Evolutionary conservation across 345 rosid genomes (phyloP), one percentile per base, ranked within the genome.

Genomic region (Linum lewisii): DNA sequence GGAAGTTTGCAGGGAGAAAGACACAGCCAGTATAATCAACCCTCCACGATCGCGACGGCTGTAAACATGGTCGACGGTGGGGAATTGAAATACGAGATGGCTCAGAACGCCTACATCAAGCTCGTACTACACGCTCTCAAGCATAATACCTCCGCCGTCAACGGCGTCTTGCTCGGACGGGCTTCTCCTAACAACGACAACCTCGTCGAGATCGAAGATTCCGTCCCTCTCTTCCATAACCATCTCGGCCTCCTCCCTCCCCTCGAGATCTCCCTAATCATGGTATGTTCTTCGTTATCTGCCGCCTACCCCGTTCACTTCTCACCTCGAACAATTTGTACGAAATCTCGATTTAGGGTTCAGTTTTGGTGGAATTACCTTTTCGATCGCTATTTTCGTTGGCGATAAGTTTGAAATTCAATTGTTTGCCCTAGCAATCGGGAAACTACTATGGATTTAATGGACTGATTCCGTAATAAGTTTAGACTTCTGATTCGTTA

Each of bases 211-310:
- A 85, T 93, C 78, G 24, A 73, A 7, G 99, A 93, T 22, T 84
- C 97, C 9, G 94, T 89, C 34, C 96, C 97, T 44, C 88, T 93
- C 60, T 89, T 89, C 76, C 99, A 93, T 80, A 77, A 86, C 51
- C 86, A 82, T 74, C 84, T 89, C 21, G 88, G 90, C 26, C 81
- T 90, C 57, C 93, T 89, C 23, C 95, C 99, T 65, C 85, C 91
- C 50, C 85, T 93, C 59, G 97, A 93, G 90, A 87, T 89, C 85
- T 78, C 99, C 14, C 91, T 93, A 64, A 78, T 87, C 81, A 73
- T 89, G 88, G 99, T 92, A 64, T 1, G 45, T 45, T 7, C 34
- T 9, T 58, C 62, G 11, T 7, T 24, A 6, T 58, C 62, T 36
- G 22, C 25, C 36, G 23, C 58, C 47, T 51, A 24, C 45, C 10